Evolutionary conservation across 2,329 filamentous ascomycete genomes (phyloP), one percentile per base, ranked within the genome.

Genomic region (Zarea fungicola): DNA sequence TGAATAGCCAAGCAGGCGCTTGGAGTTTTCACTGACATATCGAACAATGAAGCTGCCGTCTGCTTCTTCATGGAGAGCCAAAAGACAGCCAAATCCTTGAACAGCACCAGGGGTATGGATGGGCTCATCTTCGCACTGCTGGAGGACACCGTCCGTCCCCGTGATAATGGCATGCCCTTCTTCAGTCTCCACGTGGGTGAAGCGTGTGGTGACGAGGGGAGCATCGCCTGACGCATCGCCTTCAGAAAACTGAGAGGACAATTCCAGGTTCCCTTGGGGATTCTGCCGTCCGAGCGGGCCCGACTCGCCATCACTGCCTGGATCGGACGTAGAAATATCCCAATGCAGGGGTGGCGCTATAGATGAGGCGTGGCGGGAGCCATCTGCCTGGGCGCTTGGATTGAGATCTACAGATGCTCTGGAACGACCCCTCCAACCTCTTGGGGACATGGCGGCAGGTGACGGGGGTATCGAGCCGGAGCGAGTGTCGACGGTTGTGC

Each of bases 101-200:
- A 91, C 70, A 1, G 87, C 87, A 28, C 89, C 89, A 1, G 90
- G 90, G 1, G 89, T 85, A 55, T 92, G 89, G 22, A 96, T 95
- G 0, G 90, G 89, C 59, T 96, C 90, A 59, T 96, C 90, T 64
- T 96, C 90, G 60, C 90, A 96, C 45, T 82, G 78, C 61, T 95
- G 87, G 37, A 93, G 69, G 1, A 76, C 80, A 2, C 82, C 84
- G 46, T 89, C 83, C 48, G 85, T 77, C 6, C 89, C 89, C 1
- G 88, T 93, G 47, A 95, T 87, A 25, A 95, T 79, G 22, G 85
- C 82, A 67, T 96, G 89, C 0, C 89, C 89, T 14, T 83, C 85
- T 2, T 87, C 81, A 0, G 87, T 90, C 22, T 85, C 71, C 4
- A 87, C 73, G 60, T 96, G 88, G 56, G 84, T 86, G 67, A 95